These are phyloP conservation scores for Triticum turgidum DNA, from an alignment of 176 grass and related monocot genomes.

Conservation along the genomic window DNA sequence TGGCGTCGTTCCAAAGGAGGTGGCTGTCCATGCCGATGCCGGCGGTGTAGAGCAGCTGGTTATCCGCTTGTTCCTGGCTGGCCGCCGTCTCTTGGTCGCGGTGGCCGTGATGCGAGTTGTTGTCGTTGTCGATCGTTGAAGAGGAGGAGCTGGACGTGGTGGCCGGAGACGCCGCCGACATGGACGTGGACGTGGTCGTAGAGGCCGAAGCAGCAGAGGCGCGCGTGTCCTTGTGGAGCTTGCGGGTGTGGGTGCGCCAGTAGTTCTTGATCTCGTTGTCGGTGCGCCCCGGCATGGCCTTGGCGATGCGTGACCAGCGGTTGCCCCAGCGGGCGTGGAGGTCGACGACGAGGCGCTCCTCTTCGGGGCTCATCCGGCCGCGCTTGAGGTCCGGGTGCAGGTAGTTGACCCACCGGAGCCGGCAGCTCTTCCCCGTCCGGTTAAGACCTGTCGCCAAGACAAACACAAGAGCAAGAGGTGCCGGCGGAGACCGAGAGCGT, in stretches of 20 bases:
- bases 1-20: not conserved
- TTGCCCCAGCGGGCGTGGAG: conserved; percentile 61
- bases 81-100: not conserved
- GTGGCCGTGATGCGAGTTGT: not conserved
- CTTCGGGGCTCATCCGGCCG: conserved; percentile 59
- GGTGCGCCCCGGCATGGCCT: conserved; percentile 55
- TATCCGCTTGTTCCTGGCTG: not conserved
- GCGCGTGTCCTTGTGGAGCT: conserved; percentile 31
- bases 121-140: not conserved
- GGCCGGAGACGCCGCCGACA: conserved; percentile 6
- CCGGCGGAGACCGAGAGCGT: not conserved
- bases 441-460: conserved; percentile 44
- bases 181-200: conserved; percentile 14
- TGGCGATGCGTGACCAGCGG: conserved; percentile 64
- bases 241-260: conserved; percentile 63
- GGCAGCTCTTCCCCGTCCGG: conserved; percentile 65
- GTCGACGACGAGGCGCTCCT: conserved; percentile 53
- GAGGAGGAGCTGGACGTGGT: not conserved
- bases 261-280: conserved; percentile 89
- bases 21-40: not conserved
- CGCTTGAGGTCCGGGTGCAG: conserved; percentile 68
- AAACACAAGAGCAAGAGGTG: conserved; percentile 1
- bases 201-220: not conserved
- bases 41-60: not conserved
- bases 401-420: conserved; percentile 79